Evolutionary conservation across 2,329 filamentous ascomycete genomes (phyloP).

Genomic region (Canariomyces notabilis): DNA sequence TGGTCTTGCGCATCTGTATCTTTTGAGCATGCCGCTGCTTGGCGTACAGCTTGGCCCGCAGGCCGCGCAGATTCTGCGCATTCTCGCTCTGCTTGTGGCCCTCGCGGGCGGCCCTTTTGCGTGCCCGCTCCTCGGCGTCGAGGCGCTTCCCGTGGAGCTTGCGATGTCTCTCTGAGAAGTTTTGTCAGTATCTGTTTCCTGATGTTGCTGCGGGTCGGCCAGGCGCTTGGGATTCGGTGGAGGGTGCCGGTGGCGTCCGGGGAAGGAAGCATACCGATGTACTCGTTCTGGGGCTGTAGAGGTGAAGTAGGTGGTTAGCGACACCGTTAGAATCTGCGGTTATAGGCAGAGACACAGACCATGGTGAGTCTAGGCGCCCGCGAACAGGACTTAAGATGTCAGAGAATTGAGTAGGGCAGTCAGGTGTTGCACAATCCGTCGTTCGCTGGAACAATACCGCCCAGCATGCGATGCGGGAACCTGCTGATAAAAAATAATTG

Average conservation of each 20-base stretch:
- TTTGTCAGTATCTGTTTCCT: conserved; percentile 18
- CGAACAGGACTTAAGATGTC: conserved; percentile 12
- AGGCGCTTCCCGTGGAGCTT: conserved; percentile 44
- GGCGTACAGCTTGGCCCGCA: conserved; percentile 88
- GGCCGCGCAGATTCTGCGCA: conserved; percentile 87
- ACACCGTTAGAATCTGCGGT: neutral
- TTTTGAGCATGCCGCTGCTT: conserved; percentile 95
- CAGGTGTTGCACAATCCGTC: neutral
- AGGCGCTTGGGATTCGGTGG: neutral
- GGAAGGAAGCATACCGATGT: conserved; percentile 48
- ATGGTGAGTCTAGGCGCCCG: conserved; percentile 19
- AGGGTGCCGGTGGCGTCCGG: neutral
- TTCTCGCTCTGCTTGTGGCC: conserved; percentile 82
- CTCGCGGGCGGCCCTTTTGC: conserved; percentile 85
- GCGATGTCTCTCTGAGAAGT: conserved; percentile 23
- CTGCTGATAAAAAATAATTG: conserved; percentile 21
- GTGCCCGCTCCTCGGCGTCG: conserved; percentile 81
- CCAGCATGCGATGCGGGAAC: conserved; percentile 12
- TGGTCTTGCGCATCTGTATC: conserved; percentile 94
- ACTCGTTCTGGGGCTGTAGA: conserved; percentile 73
- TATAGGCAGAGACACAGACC: conserved; percentile 18
- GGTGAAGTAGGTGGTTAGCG: conserved; percentile 16
- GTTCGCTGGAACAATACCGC: neutral
- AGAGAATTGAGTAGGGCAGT: neutral
- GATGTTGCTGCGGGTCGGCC: conserved; percentile 34